phyloP scores from a whole-genome alignment of 495 filamentous ascomycete species.

The Rostrohypoxylon terebratum region DNA sequence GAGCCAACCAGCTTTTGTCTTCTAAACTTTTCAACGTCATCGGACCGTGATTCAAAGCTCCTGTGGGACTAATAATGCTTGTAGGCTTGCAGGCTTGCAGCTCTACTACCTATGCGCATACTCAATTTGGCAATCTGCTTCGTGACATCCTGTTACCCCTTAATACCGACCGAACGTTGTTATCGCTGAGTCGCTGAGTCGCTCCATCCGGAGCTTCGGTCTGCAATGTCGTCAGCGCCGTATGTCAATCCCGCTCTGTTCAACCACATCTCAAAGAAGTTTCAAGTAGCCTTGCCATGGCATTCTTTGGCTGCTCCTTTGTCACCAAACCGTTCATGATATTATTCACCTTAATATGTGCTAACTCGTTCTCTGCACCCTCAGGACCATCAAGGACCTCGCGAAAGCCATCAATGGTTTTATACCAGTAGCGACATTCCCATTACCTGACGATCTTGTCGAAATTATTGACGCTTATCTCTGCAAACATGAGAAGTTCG shows the following conservation, averaged over 20 bases:
- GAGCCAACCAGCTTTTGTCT: conserved; percentile 1
- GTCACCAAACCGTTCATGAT: neutral
- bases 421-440: conserved; percentile 63
- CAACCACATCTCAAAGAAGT: neutral
- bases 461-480: conserved; percentile 70
- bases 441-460: conserved; percentile 71
- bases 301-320: conserved; percentile 2
- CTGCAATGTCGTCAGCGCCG: conserved; percentile 49
- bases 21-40: conserved; percentile 11
- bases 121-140: conserved; percentile 32
- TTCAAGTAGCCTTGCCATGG: conserved; percentile 2
- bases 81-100: conserved; percentile 22
- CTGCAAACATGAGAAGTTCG: conserved; percentile 66
- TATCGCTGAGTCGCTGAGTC: conserved; percentile 20
- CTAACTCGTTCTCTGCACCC: conserved; percentile 23
- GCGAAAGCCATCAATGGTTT: conserved; percentile 67
- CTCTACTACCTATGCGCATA: conserved; percentile 34
- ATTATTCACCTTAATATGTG: conserved; percentile 15
- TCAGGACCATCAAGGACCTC: conserved; percentile 70
- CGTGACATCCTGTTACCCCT: conserved; percentile 28
- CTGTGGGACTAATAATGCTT: conserved; percentile 18
- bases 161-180: conserved; percentile 23
- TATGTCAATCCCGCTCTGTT: conserved; percentile 35
- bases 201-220: conserved; percentile 38
- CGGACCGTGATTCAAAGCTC: conserved; percentile 28